Percentiles rank a stretch among this genome's conserved stretches.
Conservation (phyloP, 805 yeast genomes). For the Candida palmyrensis region DNA sequence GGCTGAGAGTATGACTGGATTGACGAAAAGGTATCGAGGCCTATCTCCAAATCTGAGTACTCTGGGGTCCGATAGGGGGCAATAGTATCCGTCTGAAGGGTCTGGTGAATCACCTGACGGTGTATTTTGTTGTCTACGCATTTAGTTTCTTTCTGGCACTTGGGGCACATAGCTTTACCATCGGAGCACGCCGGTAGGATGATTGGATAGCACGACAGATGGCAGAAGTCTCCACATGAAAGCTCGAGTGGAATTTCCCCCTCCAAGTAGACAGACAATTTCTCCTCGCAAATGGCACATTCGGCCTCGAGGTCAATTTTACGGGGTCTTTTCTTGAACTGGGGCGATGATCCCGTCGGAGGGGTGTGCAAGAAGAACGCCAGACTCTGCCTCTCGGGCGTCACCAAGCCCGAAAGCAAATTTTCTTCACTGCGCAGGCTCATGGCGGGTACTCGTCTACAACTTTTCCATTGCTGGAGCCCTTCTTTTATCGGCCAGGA, state of each 20-base stretch:
- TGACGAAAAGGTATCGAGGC: slow-evolving; percentile 1
- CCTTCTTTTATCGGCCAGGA: too few species aligned
- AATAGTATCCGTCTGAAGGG: background rate
- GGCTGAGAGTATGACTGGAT: too few species aligned
- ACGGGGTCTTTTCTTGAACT: background rate
- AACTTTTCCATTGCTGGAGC: too few species aligned
- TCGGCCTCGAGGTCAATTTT: background rate
- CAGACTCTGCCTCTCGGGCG: too few species aligned
- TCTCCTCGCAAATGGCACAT: slow-evolving; percentile 18
- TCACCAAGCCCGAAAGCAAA: too few species aligned
- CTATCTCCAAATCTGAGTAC: slow-evolving; percentile 2
- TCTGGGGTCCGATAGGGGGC: background rate
- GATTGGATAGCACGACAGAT: slow-evolving; percentile 1
- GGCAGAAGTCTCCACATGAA: slow-evolving; percentile 3
- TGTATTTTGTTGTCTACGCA: background rate
- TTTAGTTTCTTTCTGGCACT: background rate
- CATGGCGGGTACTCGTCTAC: too few species aligned
- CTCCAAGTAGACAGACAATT: slow-evolving; percentile 3
- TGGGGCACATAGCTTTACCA: background rate
- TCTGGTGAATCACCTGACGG: background rate
- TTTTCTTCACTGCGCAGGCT: too few species aligned
- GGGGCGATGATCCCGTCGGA: slow-evolving; percentile 1
- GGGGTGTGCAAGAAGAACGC: too few species aligned
- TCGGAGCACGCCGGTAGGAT: background rate
- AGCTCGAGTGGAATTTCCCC: slow-evolving; percentile 1